phyloP scores from a whole-genome alignment of 306 rosid species.

The Canavalia ensiformis region DNA sequence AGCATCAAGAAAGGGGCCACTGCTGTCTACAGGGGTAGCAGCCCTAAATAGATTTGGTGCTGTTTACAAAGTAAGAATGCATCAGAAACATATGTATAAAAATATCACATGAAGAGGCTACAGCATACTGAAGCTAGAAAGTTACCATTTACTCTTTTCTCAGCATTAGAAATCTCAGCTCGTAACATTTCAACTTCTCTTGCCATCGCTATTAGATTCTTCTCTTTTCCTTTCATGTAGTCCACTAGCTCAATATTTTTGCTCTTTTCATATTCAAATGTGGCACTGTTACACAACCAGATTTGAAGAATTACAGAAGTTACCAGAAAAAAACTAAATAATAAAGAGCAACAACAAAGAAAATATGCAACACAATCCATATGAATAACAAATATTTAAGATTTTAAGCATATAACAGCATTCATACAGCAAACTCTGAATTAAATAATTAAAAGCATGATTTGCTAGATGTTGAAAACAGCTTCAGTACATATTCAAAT shows the following conservation, averaged over 20 bases:
- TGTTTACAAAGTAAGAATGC: conserved; percentile 40
- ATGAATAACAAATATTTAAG: conserved; percentile 14
- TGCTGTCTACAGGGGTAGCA: conserved; percentile 50
- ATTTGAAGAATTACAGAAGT: conserved; percentile 44
- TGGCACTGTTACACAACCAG: conserved; percentile 58
- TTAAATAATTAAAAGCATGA: conserved; percentile 17
- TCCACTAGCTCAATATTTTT: conserved; percentile 78
- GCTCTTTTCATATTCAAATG: conserved; percentile 78
- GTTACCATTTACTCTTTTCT: conserved; percentile 77
- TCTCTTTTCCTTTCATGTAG: conserved; percentile 79
- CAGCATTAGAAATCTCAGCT: conserved; percentile 66
- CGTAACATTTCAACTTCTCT: conserved; percentile 82
- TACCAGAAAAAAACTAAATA: conserved; percentile 16
- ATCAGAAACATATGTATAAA: conserved; percentile 48
- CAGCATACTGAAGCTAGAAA: conserved; percentile 36
- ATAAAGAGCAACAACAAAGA: conserved; percentile 17
- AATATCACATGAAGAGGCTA: conserved; percentile 21
- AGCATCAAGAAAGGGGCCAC: conserved; percentile 54
- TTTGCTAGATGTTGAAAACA: conserved; percentile 24
- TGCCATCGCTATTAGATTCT: conserved; percentile 76
- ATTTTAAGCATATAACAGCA: conserved; percentile 24
- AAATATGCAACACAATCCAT: conserved; percentile 27
- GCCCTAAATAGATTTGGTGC: conserved; percentile 60
- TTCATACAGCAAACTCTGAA: not conserved
- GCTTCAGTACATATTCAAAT: conserved; percentile 5